phyloP scores from a whole-genome alignment of 441 rosid genomes.

The Raphanus hybrid region DNA sequence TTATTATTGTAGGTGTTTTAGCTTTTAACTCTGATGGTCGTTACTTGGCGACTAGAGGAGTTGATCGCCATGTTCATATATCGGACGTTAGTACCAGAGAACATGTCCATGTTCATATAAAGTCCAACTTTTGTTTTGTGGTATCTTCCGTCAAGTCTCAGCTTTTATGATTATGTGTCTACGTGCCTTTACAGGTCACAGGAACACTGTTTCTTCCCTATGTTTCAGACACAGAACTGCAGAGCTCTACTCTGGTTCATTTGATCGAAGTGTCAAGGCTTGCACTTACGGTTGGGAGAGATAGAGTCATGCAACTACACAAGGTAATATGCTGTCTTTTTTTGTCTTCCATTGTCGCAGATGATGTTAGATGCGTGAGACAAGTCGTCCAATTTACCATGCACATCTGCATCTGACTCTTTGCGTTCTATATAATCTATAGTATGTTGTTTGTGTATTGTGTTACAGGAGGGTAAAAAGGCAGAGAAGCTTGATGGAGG shows the following conservation, averaged over 20 bases:
- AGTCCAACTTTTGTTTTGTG: not conserved
- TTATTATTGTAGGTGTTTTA: conserved; percentile 47
- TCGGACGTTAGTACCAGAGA: conserved; percentile 90
- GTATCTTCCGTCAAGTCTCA: conserved; percentile 9
- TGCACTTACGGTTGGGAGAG: conserved; percentile 79
- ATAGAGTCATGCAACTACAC: conserved; percentile 79
- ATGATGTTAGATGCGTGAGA: too few relatives aligned
- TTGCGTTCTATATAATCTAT: too few relatives aligned
- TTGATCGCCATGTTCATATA: conserved; percentile 92
- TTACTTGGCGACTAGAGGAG: conserved; percentile 91
- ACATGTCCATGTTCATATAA: conserved; percentile 71
- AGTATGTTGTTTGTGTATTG: too few relatives aligned
- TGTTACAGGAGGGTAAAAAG: too few relatives aligned
- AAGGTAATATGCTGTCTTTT: conserved; percentile 53
- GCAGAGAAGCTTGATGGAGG: too few relatives aligned
- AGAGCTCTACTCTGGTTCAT: conserved; percentile 97
- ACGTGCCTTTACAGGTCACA: conserved; percentile 95
- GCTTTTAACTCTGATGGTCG: conserved; percentile 93
- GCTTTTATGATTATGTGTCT: conserved; percentile 35
- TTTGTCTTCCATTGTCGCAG: conserved; percentile 31
- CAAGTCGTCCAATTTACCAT: too few relatives aligned
- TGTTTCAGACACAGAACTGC: conserved; percentile 84
- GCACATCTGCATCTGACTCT: too few relatives aligned
- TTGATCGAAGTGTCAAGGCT: conserved; percentile 82
- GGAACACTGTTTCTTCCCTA: conserved; percentile 81